These are phyloP conservation scores for Phytophthora sp. DNA, from an alignment of 352 stramenopile genomes.

Conservation along the genomic window DNA sequence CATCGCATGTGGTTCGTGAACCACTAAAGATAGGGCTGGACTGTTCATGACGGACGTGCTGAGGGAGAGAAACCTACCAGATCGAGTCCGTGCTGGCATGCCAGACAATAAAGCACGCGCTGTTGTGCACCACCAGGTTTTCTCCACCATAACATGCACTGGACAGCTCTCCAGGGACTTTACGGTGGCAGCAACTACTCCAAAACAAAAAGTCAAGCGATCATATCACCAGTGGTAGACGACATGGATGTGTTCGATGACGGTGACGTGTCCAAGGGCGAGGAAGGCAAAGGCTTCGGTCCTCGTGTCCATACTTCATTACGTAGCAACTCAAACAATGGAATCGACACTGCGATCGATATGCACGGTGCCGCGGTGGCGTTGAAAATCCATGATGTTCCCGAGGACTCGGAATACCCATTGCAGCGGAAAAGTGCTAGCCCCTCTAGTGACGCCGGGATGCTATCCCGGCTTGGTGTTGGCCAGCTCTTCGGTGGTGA, in stretches of 20 bases:
- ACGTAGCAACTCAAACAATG: conserved; percentile 18
- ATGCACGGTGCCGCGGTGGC: conserved; percentile 22
- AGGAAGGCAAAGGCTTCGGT: conserved; percentile 34
- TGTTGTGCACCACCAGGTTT: background rate
- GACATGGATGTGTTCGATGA: conserved; percentile 34
- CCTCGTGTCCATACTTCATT: conserved; percentile 6
- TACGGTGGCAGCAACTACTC: conserved; percentile 40
- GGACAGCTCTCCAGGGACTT: conserved; percentile 41
- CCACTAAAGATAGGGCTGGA: conserved; percentile 27
- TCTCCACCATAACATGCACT: conserved; percentile 40
- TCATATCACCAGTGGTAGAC: conserved; percentile 57
- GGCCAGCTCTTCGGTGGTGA: conserved; percentile 30
- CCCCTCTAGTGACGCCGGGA: background rate
- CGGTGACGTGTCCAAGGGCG: conserved; percentile 22
- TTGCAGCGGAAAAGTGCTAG: conserved; percentile 37
- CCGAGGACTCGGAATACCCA: conserved; percentile 25
- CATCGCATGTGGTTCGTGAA: conserved; percentile 17
- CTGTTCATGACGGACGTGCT: background rate
- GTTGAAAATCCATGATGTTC: conserved; percentile 35
- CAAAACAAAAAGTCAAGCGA: conserved; percentile 56
- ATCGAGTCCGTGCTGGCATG: background rate
- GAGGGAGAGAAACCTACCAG: conserved; percentile 16
- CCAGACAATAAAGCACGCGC: background rate
- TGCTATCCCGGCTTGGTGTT: conserved; percentile 27
- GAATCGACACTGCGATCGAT: background rate